Conservation (phyloP, 73 alveolate genomes). For the Uronychia setigera region DNA sequence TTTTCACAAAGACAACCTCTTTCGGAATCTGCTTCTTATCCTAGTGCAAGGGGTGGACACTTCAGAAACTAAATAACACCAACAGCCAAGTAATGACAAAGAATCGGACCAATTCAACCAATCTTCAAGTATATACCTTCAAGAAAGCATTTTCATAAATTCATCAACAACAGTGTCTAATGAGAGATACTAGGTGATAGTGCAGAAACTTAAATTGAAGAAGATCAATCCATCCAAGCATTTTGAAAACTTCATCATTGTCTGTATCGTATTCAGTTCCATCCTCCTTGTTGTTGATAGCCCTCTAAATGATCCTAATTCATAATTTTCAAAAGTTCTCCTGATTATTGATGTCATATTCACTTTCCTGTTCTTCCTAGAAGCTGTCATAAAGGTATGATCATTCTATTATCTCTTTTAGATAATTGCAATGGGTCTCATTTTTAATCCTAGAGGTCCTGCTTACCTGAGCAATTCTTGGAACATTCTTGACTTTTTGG, state of each 20-base stretch:
- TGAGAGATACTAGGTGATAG: no score
- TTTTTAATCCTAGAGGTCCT: background rate
- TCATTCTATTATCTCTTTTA: background rate
- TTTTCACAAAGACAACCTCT: no score
- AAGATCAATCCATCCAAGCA: background rate
- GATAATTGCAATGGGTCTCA: background rate
- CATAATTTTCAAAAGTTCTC: background rate
- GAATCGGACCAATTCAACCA: no score
- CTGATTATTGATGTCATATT: background rate
- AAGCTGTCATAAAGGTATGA: constrained; percentile 4
- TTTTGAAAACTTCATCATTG: constrained; percentile 31
- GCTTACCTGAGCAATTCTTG: constrained; percentile 15
- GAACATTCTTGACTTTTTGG: constrained; percentile 39
- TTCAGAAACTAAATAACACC: no score
- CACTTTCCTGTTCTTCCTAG: constrained; percentile 5
- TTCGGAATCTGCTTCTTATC: no score
- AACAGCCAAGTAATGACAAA: no score
- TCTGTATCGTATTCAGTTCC: background rate
- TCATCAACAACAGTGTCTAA: no score
- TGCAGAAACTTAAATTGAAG: background rate
- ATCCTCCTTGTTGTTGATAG: constrained; percentile 4
- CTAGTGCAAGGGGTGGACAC: no score
- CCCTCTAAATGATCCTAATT: background rate
- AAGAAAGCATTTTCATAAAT: no score
- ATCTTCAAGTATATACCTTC: no score